A percentile compares a stretch with the other conserved stretches of the same genome.
Conservation (phyloP, 2,329 filamentous ascomycete genomes). For the Juglanconis sp. region DNA sequence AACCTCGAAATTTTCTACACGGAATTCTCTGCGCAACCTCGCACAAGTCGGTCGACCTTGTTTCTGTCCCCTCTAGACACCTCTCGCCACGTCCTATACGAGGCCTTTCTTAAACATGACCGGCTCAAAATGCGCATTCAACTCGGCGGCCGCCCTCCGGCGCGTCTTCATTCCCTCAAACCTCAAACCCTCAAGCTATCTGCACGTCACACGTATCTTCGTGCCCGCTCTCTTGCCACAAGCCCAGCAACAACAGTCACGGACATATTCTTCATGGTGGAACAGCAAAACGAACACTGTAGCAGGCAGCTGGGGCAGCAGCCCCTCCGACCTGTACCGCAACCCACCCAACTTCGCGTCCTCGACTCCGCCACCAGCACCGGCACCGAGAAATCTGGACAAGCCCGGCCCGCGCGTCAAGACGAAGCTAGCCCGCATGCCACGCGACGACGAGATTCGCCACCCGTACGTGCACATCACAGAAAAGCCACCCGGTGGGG, state of each 20-base stretch:
- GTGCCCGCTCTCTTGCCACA: constrained; percentile 13
- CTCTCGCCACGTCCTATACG: too few species aligned
- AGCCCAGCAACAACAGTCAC: background rate
- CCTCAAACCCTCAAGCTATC: constrained; percentile 19
- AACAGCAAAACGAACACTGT: background rate
- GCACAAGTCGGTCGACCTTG: background rate
- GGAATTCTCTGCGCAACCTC: background rate
- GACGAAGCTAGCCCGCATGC: constrained; percentile 27
- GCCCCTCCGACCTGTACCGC: too few species aligned
- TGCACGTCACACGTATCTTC: constrained; percentile 16
- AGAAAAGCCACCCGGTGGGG: constrained; percentile 33
- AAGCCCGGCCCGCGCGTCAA: constrained; percentile 27
- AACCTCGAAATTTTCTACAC: constrained; percentile 1
- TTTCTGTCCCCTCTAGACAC: too few species aligned
- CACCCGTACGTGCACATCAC: constrained; percentile 39
- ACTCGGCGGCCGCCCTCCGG: constrained; percentile 43
- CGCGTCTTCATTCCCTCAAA: constrained; percentile 42
- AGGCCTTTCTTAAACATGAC: constrained; percentile 32
- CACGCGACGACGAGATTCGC: constrained; percentile 43
- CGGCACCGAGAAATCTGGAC: background rate
- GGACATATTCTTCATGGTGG: background rate
- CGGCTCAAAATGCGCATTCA: constrained; percentile 37
- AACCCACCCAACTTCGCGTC: background rate
- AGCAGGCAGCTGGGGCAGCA: background rate
- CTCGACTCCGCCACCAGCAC: background rate